These are phyloP conservation scores for Epichloe typhina DNA, from an alignment of 2,329 filamentous ascomycete species.

Conservation along the genomic window DNA sequence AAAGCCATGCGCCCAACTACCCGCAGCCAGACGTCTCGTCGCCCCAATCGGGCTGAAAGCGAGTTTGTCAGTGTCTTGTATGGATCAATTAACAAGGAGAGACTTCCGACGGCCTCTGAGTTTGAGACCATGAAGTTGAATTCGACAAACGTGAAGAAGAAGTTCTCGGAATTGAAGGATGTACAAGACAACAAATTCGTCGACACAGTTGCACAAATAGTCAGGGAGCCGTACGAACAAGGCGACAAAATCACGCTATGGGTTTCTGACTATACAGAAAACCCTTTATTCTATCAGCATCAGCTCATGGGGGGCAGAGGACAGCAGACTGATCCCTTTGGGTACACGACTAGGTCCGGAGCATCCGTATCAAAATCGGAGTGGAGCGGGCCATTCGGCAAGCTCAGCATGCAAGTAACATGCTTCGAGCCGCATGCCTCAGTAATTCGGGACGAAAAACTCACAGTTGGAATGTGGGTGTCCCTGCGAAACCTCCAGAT, in stretches of 20 bases:
- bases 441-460: conserved; percentile 35
- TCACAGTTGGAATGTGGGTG: conserved; percentile 50
- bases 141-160: conserved; percentile 35
- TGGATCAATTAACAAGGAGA: conserved; percentile 28
- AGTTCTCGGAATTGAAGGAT: conserved; percentile 53
- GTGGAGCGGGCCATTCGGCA: conserved; percentile 69
- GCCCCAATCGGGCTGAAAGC: conserved; percentile 18
- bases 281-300: conserved; percentile 47
- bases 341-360: conserved; percentile 30
- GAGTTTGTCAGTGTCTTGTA: conserved; percentile 36
- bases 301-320: conserved; percentile 19
- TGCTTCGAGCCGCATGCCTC: conserved; percentile 55
- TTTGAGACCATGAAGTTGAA: conserved; percentile 26
- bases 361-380: conserved; percentile 12
- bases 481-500: conserved; percentile 60
- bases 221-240: conserved; percentile 33
- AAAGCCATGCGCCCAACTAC: conserved; percentile 13
- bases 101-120: conserved; percentile 28
- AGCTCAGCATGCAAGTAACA: conserved; percentile 56
- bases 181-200: conserved; percentile 43
- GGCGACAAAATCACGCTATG: conserved; percentile 48
- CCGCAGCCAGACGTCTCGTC: conserved; percentile 10
- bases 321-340: conserved; percentile 39
- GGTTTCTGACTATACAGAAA: conserved; percentile 72
- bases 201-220: conserved; percentile 60